Base-by-base conservation (phyloP, 2,329 filamentous ascomycete genomes). In the Talaromyces albobiverticillius region DNA sequence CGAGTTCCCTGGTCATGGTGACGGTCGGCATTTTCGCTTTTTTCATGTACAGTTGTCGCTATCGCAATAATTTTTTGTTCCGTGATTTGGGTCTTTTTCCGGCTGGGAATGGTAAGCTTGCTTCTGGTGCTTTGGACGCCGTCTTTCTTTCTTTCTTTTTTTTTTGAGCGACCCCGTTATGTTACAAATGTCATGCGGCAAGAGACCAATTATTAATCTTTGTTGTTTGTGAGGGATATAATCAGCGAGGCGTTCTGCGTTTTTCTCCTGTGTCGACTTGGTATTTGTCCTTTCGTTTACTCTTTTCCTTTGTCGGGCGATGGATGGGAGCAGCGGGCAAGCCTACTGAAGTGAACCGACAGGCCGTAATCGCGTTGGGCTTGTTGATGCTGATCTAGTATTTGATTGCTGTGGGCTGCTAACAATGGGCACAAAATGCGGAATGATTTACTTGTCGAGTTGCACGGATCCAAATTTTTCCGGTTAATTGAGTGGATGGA, bases 1-100 rank as follows among this genome's bases (percentile, higher is more conserved):
- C 60, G 18, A 68, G 48, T 14, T 68, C 66, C 46, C 59, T 62
- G 7, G 65, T 68, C 42, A 68, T 64, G n/a, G 63, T 61, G 20
- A 68, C 66, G 9, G 61, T 67, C 11, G 64, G 56, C 65, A 67
- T 67, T 46, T 29, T 59, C n/a, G 4, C n/a, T 40, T 10, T 29
- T 10, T 41, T 25, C 11, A 42, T 51, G 47, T 47, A 51, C 26
- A 13, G 22, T 43, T 45, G 46, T 34, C 32, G 53, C 46, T 51
- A 26, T 47, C 25, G 47, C 41, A 38, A 29, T 54, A 43, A 26
- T 25, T 25, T 6, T 16, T 45, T 26, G 8, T 41, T 6, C n/a
- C 29, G 23, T 18, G 42, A 25, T 46, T 51, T 45, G 53, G 36
- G 36, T 40, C 6, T 22, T 16, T 36, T 34, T 20, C 41, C 38